Conservation (phyloP, 441 rosid species). For the Corymbia calophylla region DNA sequence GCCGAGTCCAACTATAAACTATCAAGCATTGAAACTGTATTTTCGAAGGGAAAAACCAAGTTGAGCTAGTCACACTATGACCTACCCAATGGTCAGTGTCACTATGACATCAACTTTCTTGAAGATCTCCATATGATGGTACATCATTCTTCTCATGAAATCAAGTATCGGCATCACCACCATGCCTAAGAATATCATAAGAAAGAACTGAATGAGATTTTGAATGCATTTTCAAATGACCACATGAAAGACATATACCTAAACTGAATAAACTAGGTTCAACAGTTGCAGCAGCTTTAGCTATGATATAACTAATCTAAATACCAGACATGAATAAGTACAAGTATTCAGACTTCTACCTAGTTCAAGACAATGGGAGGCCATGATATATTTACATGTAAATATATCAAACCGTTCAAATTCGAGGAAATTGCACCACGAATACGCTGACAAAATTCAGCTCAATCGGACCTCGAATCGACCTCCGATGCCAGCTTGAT, state of each 20-base stretch:
- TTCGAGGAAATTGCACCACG: too few relatives aligned
- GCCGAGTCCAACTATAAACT: not conserved
- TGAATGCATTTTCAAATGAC: not conserved
- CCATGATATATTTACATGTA: not conserved
- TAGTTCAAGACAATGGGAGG: not conserved
- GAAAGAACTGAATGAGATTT: not conserved
- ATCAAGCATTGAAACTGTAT: not conserved
- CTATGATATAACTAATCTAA: not conserved
- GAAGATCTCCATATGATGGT: slow-evolving; percentile 78
- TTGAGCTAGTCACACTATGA: not conserved
- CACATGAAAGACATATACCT: not conserved
- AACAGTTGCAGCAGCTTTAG: not conserved
- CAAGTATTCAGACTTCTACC: not conserved
- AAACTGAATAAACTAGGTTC: not conserved
- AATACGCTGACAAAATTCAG: too few relatives aligned
- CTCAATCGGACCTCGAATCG: too few relatives aligned
- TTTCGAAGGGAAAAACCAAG: not conserved
- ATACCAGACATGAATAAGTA: not conserved
- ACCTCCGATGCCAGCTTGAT: too few relatives aligned
- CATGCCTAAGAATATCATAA: not conserved
- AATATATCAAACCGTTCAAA: too few relatives aligned
- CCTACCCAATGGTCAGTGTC: slow-evolving; percentile 84
- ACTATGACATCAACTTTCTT: slow-evolving; percentile 78
- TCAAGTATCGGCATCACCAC: not conserved
- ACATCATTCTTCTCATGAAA: slow-evolving; percentile 71